phyloP scores from a whole-genome alignment of 164 flowering plant genomes.

The Malania oleifera region DNA sequence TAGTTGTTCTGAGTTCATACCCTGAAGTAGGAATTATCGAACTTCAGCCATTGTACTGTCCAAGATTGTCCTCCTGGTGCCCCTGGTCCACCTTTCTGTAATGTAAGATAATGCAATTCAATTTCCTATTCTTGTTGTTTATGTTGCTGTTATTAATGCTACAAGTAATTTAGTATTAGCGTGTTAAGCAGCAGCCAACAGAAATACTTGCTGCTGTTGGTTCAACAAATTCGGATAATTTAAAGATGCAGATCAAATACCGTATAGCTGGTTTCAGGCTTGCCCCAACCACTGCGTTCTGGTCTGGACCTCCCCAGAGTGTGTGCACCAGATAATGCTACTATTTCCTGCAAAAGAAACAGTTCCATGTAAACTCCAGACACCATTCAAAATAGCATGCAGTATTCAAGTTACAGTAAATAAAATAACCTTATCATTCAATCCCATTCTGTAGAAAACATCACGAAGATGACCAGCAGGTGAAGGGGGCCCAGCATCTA shows the following conservation, averaged over 20 bases:
- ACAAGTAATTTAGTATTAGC: too few relatives aligned
- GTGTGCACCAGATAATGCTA: slow-evolving; percentile 98
- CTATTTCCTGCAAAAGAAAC: slow-evolving; percentile 68
- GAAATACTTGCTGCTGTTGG: neutral
- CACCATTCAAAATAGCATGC: neutral
- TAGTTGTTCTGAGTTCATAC: slow-evolving; percentile 26
- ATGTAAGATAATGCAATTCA: slow-evolving; percentile 5
- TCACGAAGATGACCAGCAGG: slow-evolving; percentile 88
- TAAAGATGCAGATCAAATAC: slow-evolving; percentile 31
- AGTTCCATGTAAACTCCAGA: neutral
- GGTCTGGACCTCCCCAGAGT: slow-evolving; percentile 96
- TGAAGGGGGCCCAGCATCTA: slow-evolving; percentile 95
- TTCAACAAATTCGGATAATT: neutral
- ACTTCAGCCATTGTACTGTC: slow-evolving; percentile 93
- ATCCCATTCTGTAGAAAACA: slow-evolving; percentile 96
- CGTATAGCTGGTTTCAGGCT: slow-evolving; percentile 94
- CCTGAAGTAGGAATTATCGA: slow-evolving; percentile 97
- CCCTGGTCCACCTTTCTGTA: slow-evolving; percentile 98
- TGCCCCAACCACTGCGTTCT: slow-evolving; percentile 99
- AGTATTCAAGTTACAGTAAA: neutral
- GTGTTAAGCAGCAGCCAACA: neutral
- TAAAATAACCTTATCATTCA: slow-evolving; percentile 74
- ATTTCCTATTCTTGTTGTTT: neutral
- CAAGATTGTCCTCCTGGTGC: slow-evolving; percentile 99
- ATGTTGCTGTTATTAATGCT: too few relatives aligned